Evolutionary conservation across 306 rosid genomes (phyloP).

Genomic region (Oxytropis ochrocephala): DNA sequence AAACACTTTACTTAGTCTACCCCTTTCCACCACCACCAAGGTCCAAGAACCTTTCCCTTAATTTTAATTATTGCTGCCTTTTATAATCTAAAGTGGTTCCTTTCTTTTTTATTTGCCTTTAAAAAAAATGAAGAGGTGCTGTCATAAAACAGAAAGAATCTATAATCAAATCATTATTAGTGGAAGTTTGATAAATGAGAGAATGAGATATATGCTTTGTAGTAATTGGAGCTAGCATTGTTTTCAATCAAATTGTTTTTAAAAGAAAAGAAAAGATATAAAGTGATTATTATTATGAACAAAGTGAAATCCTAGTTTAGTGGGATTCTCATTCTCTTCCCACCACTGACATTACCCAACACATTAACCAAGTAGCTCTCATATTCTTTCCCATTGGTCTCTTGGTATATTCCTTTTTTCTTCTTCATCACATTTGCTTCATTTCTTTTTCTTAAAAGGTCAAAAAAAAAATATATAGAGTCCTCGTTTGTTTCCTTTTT

Average conservation of each 20-base stretch:
- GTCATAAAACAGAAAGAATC: constrained; percentile 32
- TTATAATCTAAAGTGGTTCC: constrained; percentile 23
- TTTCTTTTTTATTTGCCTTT: constrained; percentile 9
- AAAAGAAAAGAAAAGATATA: not conserved
- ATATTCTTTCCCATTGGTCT: constrained; percentile 38
- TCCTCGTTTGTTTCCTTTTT: constrained; percentile 9
- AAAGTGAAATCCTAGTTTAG: constrained; percentile 32
- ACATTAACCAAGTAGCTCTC: constrained; percentile 23
- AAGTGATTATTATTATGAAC: constrained; percentile 27
- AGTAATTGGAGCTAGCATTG: constrained; percentile 9
- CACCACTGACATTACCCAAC: constrained; percentile 36
- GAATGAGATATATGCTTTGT: constrained; percentile 25
- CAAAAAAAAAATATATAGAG: not conserved
- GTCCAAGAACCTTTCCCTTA: constrained; percentile 5
- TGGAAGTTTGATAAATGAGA: constrained; percentile 30
- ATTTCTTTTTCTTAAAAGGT: not conserved
- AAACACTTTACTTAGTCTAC: not conserved
- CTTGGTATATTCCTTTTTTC: not conserved
- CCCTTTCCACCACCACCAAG: not conserved
- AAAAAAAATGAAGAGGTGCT: constrained; percentile 8
- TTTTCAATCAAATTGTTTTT: constrained; percentile 3
- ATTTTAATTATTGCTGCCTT: constrained; percentile 9
- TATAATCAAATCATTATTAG: constrained; percentile 31
- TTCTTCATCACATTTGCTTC: not conserved
- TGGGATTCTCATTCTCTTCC: constrained; percentile 70